These are phyloP conservation scores for Tolypocladium pustulatum DNA, from an alignment of 2,329 filamentous ascomycete genomes.

Conservation along the genomic window DNA sequence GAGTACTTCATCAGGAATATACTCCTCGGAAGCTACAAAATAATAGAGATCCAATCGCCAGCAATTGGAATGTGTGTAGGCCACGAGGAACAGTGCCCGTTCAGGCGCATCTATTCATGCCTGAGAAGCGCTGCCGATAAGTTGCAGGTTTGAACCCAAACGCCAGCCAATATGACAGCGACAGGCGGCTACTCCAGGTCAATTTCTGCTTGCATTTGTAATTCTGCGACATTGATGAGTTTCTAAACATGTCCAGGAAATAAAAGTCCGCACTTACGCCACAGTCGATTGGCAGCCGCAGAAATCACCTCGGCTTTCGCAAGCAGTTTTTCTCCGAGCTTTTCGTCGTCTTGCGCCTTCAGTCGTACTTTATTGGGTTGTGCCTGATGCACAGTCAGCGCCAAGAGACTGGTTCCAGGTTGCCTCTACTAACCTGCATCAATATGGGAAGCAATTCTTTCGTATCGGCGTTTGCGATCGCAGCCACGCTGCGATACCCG, in stretches of 20 bases:
- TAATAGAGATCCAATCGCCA: not conserved
- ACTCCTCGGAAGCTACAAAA: too few species aligned
- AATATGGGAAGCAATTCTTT: conserved; percentile 61
- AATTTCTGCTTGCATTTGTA: conserved; percentile 40
- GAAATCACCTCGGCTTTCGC: conserved; percentile 59
- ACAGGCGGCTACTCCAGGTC: conserved; percentile 26
- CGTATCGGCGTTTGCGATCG: conserved; percentile 58
- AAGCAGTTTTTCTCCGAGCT: conserved; percentile 53
- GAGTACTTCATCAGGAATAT: too few species aligned
- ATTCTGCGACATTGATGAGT: conserved; percentile 21
- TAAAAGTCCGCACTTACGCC: conserved; percentile 38
- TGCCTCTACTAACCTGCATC: conserved; percentile 41
- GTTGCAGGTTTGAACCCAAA: not conserved
- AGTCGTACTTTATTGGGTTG: conserved; percentile 55
- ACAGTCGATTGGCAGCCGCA: conserved; percentile 57
- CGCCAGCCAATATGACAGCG: not conserved
- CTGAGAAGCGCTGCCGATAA: not conserved
- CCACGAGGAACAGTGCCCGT: not conserved
- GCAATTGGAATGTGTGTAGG: not conserved
- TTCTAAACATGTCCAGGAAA: not conserved
- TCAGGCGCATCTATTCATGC: not conserved
- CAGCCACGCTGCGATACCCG: conserved; percentile 57
- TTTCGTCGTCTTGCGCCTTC: conserved; percentile 43
- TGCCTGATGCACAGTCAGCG: conserved; percentile 30
- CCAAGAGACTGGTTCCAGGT: not conserved